These are phyloP conservation scores for Brettanomyces sp. DNA, from an alignment of 805 yeast species.

Conservation along the genomic window DNA sequence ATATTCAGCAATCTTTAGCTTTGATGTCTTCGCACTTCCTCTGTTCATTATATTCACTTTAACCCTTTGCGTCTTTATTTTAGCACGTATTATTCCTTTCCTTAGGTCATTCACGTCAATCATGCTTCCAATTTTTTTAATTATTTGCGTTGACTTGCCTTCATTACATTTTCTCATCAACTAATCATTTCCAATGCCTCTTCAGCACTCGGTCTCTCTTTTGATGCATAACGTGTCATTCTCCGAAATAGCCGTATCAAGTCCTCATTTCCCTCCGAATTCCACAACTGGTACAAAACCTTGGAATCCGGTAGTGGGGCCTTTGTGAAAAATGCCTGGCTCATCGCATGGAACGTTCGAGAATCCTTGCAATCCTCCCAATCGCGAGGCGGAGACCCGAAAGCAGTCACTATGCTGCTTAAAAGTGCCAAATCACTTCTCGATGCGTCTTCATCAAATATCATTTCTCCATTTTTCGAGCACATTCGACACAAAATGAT, in stretches of 20 bases:
- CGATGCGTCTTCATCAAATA: conserved; percentile 30
- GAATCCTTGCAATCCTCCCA: conserved; percentile 38
- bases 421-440: conserved; percentile 51
- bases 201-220: conserved; percentile 22
- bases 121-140: no score
- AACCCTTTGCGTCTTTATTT: no score
- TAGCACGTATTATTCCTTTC: no score
- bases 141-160: no score
- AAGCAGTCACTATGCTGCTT: conserved; percentile 39
- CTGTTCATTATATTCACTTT: no score
- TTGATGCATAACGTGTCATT: conserved; percentile 35
- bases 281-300: conserved; percentile 27
- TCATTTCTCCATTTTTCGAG: conserved; percentile 28
- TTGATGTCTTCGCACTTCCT: no score
- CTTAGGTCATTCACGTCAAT: no score
- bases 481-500: conserved; percentile 48
- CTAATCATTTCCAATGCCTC: conserved; percentile 11
- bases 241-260: conserved; percentile 25
- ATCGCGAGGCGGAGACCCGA: conserved; percentile 54
- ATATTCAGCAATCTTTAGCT: no score
- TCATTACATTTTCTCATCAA: no score
- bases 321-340: conserved; percentile 17
- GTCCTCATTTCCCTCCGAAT: conserved; percentile 5
- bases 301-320: conserved; percentile 12
- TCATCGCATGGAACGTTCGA: conserved; percentile 26